phyloP scores from a whole-genome alignment of 164 flowering plant species.

The Nymphaea colorata region DNA sequence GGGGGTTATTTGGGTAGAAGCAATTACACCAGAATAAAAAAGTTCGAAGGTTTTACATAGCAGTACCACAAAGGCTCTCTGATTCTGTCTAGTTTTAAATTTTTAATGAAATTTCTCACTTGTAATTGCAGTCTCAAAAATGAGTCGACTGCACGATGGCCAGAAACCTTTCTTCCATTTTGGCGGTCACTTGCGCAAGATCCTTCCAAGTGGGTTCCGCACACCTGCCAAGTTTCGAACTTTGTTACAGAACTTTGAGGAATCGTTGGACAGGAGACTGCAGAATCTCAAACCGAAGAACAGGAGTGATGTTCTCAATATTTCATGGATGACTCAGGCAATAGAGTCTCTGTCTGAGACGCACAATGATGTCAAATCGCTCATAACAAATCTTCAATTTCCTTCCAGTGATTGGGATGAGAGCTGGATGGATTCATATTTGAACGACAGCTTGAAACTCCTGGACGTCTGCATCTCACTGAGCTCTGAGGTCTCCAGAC shows the following conservation, averaged over 20 bases:
- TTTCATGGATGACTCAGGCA: slow-evolving; percentile 81
- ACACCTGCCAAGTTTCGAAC: slow-evolving; percentile 33
- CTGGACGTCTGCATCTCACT: slow-evolving; percentile 78
- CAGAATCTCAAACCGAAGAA: slow-evolving; percentile 37
- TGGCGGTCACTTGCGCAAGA: slow-evolving; percentile 70
- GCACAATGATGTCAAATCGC: slow-evolving; percentile 50
- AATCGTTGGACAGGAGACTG: slow-evolving; percentile 41
- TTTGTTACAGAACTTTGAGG: slow-evolving; percentile 52
- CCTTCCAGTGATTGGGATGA: slow-evolving; percentile 88
- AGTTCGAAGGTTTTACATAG: too few relatives aligned
- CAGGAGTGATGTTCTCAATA: slow-evolving; percentile 39
- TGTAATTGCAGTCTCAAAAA: slow-evolving; percentile 8
- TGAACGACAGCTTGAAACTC: slow-evolving; percentile 72
- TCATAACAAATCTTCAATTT: slow-evolving; percentile 69
- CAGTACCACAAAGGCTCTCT: too few relatives aligned
- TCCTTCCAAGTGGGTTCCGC: slow-evolving; percentile 53
- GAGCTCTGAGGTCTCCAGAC: slow-evolving; percentile 60
- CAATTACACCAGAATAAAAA: too few relatives aligned
- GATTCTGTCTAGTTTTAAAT: too few relatives aligned
- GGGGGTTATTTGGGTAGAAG: too few relatives aligned
- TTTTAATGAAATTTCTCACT: too few relatives aligned
- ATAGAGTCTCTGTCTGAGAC: slow-evolving; percentile 56
- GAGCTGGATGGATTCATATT: slow-evolving; percentile 80
- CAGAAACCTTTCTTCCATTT: slow-evolving; percentile 54
- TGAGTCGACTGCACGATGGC: slow-evolving; percentile 82